Evolutionary conservation across 2,329 filamentous ascomycete genomes (phyloP).

Genomic region (Hirsutella minnesotensis): DNA sequence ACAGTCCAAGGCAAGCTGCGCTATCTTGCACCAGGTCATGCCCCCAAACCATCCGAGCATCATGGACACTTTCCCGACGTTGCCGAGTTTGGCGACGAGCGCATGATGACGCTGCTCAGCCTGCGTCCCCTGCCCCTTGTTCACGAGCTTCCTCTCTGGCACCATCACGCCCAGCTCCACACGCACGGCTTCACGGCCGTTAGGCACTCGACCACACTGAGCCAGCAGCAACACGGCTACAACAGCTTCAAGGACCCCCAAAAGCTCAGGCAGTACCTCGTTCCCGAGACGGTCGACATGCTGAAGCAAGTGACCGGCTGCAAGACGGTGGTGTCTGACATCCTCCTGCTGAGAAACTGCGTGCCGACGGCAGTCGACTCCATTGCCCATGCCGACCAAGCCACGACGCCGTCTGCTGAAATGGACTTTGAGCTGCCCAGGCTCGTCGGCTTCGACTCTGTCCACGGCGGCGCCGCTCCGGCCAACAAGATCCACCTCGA

Average conservation of each 20-base stretch:
- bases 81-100: not conserved
- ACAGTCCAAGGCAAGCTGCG: too few species aligned
- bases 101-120: not conserved
- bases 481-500: not conserved
- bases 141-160: not conserved
- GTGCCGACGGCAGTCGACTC: not conserved
- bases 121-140: not conserved
- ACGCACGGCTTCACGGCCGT: not conserved
- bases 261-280: not conserved
- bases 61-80: too few species aligned
- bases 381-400: not conserved
- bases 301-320: not conserved
- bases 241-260: not conserved
- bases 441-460: not conserved
- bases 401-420: not conserved
- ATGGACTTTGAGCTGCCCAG: not conserved
- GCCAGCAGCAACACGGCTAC: not conserved
- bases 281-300: not conserved
- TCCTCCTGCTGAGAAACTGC: not conserved
- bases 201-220: not conserved
- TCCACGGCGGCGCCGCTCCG: not conserved
- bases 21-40: too few species aligned
- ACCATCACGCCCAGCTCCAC: not conserved
- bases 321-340: not conserved
- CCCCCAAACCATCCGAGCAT: too few species aligned